Conservation (phyloP, 352 stramenopile genomes). For the Globisporangium echinulatum region DNA sequence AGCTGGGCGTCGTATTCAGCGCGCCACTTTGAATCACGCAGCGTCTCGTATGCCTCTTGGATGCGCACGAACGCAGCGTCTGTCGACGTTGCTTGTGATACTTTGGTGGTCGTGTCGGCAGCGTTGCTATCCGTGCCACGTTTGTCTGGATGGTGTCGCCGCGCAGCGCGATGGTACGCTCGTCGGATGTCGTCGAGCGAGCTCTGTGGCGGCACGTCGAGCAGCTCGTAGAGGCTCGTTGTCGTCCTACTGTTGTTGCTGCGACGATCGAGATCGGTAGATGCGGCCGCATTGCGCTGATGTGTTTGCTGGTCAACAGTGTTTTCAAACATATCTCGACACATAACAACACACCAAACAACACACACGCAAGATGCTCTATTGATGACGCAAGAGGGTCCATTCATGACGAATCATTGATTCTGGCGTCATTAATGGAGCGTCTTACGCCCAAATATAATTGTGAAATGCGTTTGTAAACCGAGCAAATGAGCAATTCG, state of each 20-base stretch:
- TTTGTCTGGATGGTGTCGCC: slow-evolving; percentile 66
- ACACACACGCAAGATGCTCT: no score
- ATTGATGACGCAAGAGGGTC: no score
- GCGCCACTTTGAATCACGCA: slow-evolving; percentile 35
- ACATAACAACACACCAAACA: no score
- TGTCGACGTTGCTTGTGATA: not conserved
- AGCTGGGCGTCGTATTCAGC: slow-evolving; percentile 50
- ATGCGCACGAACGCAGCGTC: slow-evolving; percentile 43
- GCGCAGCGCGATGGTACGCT: slow-evolving; percentile 61
- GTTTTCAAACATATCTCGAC: not conserved
- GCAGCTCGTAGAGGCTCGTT: slow-evolving; percentile 44
- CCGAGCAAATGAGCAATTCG: no score
- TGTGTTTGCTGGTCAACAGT: not conserved
- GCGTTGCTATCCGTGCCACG: slow-evolving; percentile 2
- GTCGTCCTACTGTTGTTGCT: slow-evolving; percentile 1
- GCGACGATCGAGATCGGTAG: no score
- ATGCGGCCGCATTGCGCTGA: not conserved
- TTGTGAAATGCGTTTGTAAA: no score
- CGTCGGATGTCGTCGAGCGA: slow-evolving; percentile 54
- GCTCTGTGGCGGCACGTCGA: slow-evolving; percentile 37
- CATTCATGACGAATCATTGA: no score
- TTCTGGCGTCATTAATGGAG: no score
- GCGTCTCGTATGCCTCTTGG: slow-evolving; percentile 65
- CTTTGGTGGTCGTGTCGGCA: not conserved
- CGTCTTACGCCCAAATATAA: no score